Evolutionary conservation across 2,329 filamentous ascomycete genomes (phyloP).

Genomic region (Penicillium olsonii): DNA sequence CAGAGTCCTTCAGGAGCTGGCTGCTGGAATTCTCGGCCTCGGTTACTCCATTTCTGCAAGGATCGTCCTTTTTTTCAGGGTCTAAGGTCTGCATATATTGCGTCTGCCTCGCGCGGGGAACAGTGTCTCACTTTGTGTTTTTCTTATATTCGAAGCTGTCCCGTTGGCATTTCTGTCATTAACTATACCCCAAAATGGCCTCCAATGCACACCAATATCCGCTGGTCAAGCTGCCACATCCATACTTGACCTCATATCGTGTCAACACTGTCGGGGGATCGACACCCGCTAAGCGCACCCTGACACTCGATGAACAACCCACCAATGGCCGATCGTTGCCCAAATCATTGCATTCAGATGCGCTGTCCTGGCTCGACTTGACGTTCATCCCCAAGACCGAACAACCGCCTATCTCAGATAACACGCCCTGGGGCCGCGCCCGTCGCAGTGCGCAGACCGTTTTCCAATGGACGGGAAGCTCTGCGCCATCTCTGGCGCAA

Average conservation of each 20-base stretch:
- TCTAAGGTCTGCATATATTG: conserved; percentile 6
- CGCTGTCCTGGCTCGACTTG: conserved; percentile 42
- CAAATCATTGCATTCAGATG: conserved; percentile 42
- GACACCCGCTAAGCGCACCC: conserved; percentile 28
- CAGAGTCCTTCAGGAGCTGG: not conserved
- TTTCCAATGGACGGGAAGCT: conserved; percentile 43
- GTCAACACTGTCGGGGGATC: conserved; percentile 34
- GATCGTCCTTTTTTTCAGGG: not conserved
- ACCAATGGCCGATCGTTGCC: conserved; percentile 33
- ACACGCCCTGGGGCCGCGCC: conserved; percentile 46
- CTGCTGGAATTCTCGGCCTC: not conserved
- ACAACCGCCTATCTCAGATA: conserved; percentile 23
- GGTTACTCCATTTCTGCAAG: conserved; percentile 3
- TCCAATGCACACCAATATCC: conserved; percentile 30
- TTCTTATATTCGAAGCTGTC: not conserved
- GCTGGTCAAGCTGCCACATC: conserved; percentile 49
- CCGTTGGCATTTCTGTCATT: not conserved
- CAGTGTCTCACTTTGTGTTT: not conserved
- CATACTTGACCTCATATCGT: conserved; percentile 48
- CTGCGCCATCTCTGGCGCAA: conserved; percentile 46
- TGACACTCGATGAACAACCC: conserved; percentile 38
- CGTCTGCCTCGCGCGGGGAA: not conserved
- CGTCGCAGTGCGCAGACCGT: conserved; percentile 46
- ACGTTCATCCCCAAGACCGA: conserved; percentile 19
- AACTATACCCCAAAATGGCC: conserved; percentile 8